Conservation (phyloP, 2,329 filamentous ascomycete genomes). For the Talaromyces sp. region DNA sequence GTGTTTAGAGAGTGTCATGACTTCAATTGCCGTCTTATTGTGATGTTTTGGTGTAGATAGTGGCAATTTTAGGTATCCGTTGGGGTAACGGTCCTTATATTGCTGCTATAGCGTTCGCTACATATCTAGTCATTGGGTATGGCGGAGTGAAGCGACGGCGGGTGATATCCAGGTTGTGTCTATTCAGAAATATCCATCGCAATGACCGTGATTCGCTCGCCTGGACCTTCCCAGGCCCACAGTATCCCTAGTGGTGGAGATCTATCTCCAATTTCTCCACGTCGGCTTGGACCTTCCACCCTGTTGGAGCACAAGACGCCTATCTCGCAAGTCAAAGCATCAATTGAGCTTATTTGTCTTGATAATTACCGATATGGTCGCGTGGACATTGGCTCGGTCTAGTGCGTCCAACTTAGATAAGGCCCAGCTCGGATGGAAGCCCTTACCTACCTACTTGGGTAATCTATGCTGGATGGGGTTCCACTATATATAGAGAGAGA, state of each 20-base stretch:
- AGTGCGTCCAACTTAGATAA: background rate
- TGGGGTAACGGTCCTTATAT: background rate
- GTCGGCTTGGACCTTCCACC: slow-evolving; percentile 9
- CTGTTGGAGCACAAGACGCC: background rate
- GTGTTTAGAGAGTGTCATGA: slow-evolving; percentile 13
- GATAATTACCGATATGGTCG: no score
- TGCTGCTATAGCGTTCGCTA: background rate
- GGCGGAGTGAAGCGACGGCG: background rate
- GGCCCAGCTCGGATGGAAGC: background rate
- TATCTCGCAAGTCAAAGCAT: background rate
- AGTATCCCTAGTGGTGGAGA: background rate
- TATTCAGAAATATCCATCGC: background rate
- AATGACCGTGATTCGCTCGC: slow-evolving; percentile 3
- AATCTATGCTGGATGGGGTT: background rate
- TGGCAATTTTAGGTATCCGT: background rate
- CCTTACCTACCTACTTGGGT: background rate
- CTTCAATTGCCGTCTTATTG: background rate
- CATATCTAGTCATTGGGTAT: background rate
- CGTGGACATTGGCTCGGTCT: background rate
- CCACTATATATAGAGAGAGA: background rate
- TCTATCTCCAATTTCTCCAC: background rate
- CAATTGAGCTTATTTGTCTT: background rate
- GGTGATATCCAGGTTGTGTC: background rate
- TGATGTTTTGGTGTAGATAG: background rate
- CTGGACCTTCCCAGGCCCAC: slow-evolving; percentile 12